Conservation (phyloP, 148 eudicot species). For the Chenopodium suecicum region DNA sequence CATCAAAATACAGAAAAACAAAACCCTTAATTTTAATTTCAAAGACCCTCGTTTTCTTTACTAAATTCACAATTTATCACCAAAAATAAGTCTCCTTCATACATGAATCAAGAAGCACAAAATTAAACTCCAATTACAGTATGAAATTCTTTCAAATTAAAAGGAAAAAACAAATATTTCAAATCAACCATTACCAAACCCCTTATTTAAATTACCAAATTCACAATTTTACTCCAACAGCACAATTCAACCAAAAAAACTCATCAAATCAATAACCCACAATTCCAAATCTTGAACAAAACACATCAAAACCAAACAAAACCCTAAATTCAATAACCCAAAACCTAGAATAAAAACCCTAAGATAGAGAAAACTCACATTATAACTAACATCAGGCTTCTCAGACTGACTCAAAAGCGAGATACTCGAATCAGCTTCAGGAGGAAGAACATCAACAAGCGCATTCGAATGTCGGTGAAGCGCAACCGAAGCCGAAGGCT, state of each 20-base stretch:
- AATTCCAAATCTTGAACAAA: not conserved
- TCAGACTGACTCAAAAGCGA: conserved; percentile 82
- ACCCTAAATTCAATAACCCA: not conserved
- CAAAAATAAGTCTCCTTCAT: not conserved
- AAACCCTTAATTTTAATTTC: not conserved
- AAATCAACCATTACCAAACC: too few species aligned
- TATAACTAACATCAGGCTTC: conserved; percentile 90
- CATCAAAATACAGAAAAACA: not conserved
- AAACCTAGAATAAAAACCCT: not conserved
- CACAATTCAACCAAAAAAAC: not conserved
- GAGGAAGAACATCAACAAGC: conserved; percentile 83
- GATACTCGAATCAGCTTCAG: conserved; percentile 92
- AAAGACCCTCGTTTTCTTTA: not conserved
- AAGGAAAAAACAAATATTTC: too few species aligned
- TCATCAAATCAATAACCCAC: not conserved
- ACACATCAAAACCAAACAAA: not conserved
- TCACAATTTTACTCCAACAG: not conserved
- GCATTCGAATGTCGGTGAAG: conserved; percentile 87
- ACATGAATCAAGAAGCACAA: not conserved
- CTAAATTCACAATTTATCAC: not conserved
- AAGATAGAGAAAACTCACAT: conserved; percentile 34
- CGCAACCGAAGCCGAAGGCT: conserved; percentile 79
- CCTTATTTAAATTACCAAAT: not conserved
- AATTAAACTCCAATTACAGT: not conserved
- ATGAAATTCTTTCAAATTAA: not conserved